Conservation (phyloP, 2,329 filamentous ascomycete species). For the Coniella lustricola region DNA sequence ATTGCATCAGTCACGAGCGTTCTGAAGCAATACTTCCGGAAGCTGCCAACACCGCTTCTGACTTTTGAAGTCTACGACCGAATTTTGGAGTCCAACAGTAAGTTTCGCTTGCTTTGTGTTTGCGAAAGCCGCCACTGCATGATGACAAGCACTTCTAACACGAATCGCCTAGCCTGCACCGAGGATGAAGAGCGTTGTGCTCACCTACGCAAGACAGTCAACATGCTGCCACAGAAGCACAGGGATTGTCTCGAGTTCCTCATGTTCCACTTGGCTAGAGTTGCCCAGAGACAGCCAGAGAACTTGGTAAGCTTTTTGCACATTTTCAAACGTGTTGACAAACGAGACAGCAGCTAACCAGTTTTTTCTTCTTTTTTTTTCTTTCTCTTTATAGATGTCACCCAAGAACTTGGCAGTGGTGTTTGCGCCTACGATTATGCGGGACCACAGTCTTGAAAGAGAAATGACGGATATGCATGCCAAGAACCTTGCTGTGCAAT, state of each 20-base stretch:
- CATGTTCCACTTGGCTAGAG: conserved; percentile 84
- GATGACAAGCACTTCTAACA: background rate
- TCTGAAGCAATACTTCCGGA: conserved; percentile 95
- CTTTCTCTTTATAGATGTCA: too few species aligned
- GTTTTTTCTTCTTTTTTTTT: conserved; percentile 20
- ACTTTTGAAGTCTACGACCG: conserved; percentile 90
- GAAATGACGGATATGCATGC: conserved; percentile 95
- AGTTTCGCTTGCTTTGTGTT: conserved; percentile 28
- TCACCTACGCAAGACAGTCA: conserved; percentile 66
- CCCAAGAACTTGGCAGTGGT: conserved; percentile 94
- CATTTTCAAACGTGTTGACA: background rate
- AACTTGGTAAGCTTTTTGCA: conserved; percentile 60
- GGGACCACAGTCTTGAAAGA: conserved; percentile 78
- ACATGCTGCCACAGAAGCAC: conserved; percentile 74
- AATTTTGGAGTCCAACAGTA: conserved; percentile 73
- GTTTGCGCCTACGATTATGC: conserved; percentile 96
- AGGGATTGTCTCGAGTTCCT: conserved; percentile 87
- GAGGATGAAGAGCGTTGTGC: conserved; percentile 61
- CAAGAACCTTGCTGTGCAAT: conserved; percentile 89
- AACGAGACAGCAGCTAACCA: conserved; percentile 11
- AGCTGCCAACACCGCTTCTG: conserved; percentile 79
- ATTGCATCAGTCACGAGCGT: conserved; percentile 95
- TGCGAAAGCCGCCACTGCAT: background rate
- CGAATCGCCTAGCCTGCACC: conserved; percentile 43
- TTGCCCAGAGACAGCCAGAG: conserved; percentile 73